Base-by-base conservation (phyloP, 2,329 filamentous ascomycete species). In the Fusarium acutatum region DNA sequence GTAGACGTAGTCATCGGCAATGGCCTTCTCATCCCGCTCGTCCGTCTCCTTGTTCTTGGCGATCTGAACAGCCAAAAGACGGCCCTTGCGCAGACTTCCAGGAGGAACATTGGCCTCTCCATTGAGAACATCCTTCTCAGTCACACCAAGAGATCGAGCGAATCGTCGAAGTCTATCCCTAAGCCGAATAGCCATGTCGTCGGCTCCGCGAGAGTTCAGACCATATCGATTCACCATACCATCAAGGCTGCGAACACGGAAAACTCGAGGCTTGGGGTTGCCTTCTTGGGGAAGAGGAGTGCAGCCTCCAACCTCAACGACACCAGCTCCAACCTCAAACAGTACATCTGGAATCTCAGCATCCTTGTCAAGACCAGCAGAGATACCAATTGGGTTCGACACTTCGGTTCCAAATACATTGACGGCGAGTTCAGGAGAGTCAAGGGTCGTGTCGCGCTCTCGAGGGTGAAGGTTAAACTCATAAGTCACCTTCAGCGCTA, bases 41-140 rank as follows among this genome's bases (percentile, higher is more conserved):
- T 94, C 91, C 1, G 96, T 99, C 52, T 90, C 87, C 86, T 98
- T 98, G 85, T 98, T 98, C 90, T 99, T 99, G 58, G 96, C 95
- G 46, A 98, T 90, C 84, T 99, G 96, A 24, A 99, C 95, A 22
- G 94, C 92, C 69, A 99, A 87, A 65, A 98, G 84, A 68, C 92
- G 90, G 20, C 95, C 96, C 0, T 90, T 85, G 20, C 86, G 84
- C 76, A 99, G 85, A 82, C 93, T 94, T n/a, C 96, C 94, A 0
- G 95, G 92, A 2, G 94, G 94, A 1, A 97, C 94, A 41, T 83
- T 89, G 78, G 91, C 93, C 63, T 91, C 89, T 28, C 94, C 95
- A 75, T 96, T 88, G 41, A 98, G 85, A 2, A 99, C 91, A 18
- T 90, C 87, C 47, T 88, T 84, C 83, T 97, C 94, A 0, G 89